These are phyloP conservation scores for Endocladia muricata DNA, from an alignment of 31 red algal species.

Conservation along the genomic window DNA sequence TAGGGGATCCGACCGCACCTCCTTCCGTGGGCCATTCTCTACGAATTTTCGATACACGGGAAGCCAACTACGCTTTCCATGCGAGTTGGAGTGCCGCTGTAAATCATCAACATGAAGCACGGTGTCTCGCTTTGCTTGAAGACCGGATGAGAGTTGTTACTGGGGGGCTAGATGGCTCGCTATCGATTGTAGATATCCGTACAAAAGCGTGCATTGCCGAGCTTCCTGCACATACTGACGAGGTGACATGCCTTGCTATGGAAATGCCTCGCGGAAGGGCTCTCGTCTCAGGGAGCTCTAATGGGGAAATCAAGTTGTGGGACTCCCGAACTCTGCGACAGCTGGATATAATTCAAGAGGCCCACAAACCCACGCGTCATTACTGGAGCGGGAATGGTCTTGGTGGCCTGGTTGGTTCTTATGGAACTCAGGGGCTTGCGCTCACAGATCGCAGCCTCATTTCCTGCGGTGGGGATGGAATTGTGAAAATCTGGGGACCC, in stretches of 20 bases:
- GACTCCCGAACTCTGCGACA: constrained; percentile 77
- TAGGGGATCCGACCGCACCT: constrained; percentile 78
- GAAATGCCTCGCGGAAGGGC: constrained; percentile 79
- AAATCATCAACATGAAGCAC: constrained; percentile 73
- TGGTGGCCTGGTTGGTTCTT: constrained; percentile 68
- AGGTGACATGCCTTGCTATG: constrained; percentile 68
- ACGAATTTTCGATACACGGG: constrained; percentile 81
- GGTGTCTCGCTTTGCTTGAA: constrained; percentile 74
- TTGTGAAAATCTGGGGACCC: constrained; percentile 84
- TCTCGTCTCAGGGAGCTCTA: constrained; percentile 61
- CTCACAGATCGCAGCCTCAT: constrained; percentile 80
- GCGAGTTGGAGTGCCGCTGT: constrained; percentile 82
- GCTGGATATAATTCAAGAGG: constrained; percentile 62
- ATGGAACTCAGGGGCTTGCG: constrained; percentile 63
- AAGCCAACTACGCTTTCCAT: constrained; percentile 51
- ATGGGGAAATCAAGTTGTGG: constrained; percentile 85
- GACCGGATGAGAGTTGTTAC: constrained; percentile 86
- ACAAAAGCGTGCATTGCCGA: constrained; percentile 79
- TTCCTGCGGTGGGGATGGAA: constrained; percentile 75
- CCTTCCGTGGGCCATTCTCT: constrained; percentile 70
- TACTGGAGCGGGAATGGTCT: constrained; percentile 77
- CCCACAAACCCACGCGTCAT: constrained; percentile 73
- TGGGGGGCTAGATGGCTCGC: constrained; percentile 78
- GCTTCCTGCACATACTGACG: constrained; percentile 76
- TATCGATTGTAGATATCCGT: constrained; percentile 76